phyloP scores from a whole-genome alignment of 176 grass and related monocot genomes.

The Phyllostachys edulis region DNA sequence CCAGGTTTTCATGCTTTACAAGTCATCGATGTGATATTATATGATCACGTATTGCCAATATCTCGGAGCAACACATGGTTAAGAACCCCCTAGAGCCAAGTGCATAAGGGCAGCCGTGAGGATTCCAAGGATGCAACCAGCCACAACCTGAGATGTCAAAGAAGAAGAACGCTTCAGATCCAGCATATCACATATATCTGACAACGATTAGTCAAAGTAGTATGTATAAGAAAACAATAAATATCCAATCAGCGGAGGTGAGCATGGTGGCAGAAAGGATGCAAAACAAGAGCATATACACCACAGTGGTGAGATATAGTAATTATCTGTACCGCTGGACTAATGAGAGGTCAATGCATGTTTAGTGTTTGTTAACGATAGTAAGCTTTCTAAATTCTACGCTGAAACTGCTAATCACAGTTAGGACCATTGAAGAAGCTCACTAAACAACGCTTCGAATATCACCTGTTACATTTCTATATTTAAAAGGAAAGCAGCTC shows the following conservation, averaged over 20 bases:
- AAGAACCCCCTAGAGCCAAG: constrained; percentile 41
- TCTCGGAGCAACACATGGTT: not conserved
- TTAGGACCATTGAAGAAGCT: not conserved
- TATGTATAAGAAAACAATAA: not conserved
- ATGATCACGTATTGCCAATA: constrained; percentile 1
- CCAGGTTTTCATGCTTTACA: constrained; percentile 13
- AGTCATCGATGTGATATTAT: not conserved
- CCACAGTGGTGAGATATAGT: not conserved
- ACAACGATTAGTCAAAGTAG: not conserved
- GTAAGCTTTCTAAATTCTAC: not conserved
- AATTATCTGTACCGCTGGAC: not conserved
- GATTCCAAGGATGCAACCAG: constrained; percentile 69
- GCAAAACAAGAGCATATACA: not conserved
- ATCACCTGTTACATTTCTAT: not conserved
- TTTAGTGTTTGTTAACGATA: not conserved
- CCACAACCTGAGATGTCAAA: constrained; percentile 65
- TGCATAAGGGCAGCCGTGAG: constrained; percentile 48
- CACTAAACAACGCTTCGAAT: not conserved
- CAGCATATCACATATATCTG: not conserved
- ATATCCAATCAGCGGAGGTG: not conserved
- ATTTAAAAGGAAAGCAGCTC: not conserved
- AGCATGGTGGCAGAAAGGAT: not conserved
- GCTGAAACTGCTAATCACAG: not conserved
- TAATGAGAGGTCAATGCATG: not conserved
- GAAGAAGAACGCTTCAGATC: not conserved